Conservation (phyloP, 352 stramenopile species). For the Globisporangium abappressorium region DNA sequence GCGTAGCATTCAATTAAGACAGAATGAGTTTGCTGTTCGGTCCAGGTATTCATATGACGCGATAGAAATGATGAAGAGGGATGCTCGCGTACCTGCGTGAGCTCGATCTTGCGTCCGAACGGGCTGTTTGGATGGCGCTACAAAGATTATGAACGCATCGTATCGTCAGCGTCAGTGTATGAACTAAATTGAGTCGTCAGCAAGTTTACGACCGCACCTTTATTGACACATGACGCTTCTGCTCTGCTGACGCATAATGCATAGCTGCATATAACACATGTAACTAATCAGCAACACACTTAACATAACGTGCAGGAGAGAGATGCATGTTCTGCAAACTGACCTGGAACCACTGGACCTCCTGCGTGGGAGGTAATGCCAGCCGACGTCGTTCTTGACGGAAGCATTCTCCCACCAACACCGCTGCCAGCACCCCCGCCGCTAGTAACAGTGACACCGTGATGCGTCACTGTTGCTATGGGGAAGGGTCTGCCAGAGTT, state of each 20-base stretch:
- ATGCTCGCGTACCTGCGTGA: slow-evolving; percentile 24
- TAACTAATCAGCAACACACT: neutral
- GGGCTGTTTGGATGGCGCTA: slow-evolving; percentile 39
- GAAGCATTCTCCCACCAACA: neutral
- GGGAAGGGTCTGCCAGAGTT: slow-evolving; percentile 41
- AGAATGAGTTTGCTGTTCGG: too few species aligned
- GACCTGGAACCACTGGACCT: neutral
- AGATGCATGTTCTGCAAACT: neutral
- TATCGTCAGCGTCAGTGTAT: neutral
- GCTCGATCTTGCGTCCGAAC: slow-evolving; percentile 38
- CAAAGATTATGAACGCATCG: neutral
- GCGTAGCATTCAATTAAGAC: neutral
- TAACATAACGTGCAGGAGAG: neutral
- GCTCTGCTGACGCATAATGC: neutral
- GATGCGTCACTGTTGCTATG: neutral
- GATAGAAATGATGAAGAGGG: neutral
- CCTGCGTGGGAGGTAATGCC: neutral
- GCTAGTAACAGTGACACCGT: neutral
- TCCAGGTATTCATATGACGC: too few species aligned
- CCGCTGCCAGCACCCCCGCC: too few species aligned
- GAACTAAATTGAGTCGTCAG: neutral
- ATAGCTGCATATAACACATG: neutral
- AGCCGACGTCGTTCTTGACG: neutral
- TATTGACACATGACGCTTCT: neutral
- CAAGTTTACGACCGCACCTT: neutral